Conservation (phyloP, 495 filamentous ascomycete species). For the Penicillium dipodomyicola region DNA sequence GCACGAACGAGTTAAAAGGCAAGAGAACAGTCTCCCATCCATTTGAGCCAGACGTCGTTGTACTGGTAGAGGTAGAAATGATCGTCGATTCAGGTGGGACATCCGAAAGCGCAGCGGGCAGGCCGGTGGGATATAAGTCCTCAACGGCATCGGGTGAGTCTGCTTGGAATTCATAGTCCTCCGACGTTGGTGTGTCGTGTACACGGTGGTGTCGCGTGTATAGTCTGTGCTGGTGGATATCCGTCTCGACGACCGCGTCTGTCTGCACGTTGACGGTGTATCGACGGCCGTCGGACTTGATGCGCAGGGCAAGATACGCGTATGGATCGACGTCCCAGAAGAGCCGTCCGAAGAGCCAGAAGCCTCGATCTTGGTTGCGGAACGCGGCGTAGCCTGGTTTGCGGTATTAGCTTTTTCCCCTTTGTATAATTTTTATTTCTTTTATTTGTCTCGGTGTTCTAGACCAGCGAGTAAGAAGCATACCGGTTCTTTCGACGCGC, state of each 20-base stretch:
- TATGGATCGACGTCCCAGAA: conserved; percentile 90
- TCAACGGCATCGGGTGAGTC: conserved; percentile 27
- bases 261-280: conserved; percentile 97
- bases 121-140: conserved; percentile 27
- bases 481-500: conserved; percentile 61
- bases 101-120: conserved; percentile 40
- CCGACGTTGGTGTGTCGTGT: conserved; percentile 5
- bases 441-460: background rate
- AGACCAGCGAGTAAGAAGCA: conserved; percentile 40
- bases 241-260: conserved; percentile 84
- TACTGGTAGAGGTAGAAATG: conserved; percentile 32
- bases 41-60: conserved; percentile 53
- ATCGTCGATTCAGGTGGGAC: conserved; percentile 41
- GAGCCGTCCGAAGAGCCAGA: conserved; percentile 73
- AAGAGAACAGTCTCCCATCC: conserved; percentile 93
- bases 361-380: conserved; percentile 59
- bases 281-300: conserved; percentile 85
- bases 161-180: conserved; percentile 9
- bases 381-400: conserved; percentile 80
- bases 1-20: conserved; percentile 86
- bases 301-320: conserved; percentile 79
- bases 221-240: conserved; percentile 91
- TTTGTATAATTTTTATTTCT: too few species aligned
- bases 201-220: conserved; percentile 65
- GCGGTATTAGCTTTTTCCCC: background rate